Conservation (phyloP, 2,329 filamentous ascomycete species). For the Fusarium mundagurra region DNA sequence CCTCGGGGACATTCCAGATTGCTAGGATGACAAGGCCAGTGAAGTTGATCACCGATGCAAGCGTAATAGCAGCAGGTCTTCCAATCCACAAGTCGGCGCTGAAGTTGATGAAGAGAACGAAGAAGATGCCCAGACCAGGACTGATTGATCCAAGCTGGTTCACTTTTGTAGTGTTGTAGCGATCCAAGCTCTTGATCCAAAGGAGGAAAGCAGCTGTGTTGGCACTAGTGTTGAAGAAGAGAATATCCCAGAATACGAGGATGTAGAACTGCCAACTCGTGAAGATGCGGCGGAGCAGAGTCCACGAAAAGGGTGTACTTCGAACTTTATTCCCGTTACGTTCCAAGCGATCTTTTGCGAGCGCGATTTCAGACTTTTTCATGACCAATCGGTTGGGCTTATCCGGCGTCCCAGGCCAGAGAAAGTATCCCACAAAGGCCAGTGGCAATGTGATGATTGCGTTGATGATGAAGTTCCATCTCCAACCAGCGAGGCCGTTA, state of each 20-base stretch:
- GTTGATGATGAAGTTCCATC: not conserved
- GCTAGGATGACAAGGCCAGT: not conserved
- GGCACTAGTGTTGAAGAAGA: not conserved
- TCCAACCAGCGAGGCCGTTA: not conserved
- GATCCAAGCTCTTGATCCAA: not conserved
- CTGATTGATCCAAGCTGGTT: not conserved
- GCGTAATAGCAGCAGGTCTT: not conserved
- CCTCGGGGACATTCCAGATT: not conserved
- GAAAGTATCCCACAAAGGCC: accelerated
- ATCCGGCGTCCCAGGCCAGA: not conserved
- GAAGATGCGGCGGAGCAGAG: not conserved
- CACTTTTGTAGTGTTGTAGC: not conserved
- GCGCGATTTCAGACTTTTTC: not conserved
- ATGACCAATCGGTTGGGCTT: not conserved
- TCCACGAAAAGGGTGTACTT: not conserved
- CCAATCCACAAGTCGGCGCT: not conserved
- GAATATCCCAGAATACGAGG: not conserved
- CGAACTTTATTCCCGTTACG: not conserved
- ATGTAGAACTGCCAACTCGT: not conserved
- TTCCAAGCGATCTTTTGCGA: accelerated
- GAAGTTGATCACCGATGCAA: not conserved
- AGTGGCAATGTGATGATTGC: not conserved
- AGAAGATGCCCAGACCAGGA: not conserved
- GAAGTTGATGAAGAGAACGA: not conserved
- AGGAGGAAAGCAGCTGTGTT: not conserved